Base-by-base conservation (phyloP, 352 stramenopile genomes). In the Globisporangium barbulae region DNA sequence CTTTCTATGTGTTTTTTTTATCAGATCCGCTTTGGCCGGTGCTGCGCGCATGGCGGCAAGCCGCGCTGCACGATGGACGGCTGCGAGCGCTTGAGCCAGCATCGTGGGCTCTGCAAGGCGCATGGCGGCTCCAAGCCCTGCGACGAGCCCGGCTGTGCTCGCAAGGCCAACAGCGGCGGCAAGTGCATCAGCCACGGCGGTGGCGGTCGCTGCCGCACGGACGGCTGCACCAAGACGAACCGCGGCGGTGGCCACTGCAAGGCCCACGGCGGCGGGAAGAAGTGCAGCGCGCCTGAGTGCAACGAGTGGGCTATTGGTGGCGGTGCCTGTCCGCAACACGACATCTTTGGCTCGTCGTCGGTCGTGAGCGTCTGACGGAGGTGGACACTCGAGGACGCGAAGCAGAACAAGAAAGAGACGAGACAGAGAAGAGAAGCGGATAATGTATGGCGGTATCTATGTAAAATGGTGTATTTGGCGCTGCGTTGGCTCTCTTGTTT, bases 161-260 rank as follows among this genome's bases (percentile, higher is more conserved):
- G 85, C 41, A 85, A 87, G 39, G 84, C 84, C 53, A 92, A 88
- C 55, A 89, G 80, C 49, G 82, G 84, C n/a, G 88, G 88, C 13
- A 78, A 76, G 56, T 96, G 88, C 62, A 94, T 93, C 63, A 77
- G 75, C 28, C 88, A 96, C 56, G 88, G 88, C 45, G 86, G 86
- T 19, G 87, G 88, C 25, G 76, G 81, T 0, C 73, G 73, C 21
- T 95, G 86, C 70, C 85, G 85, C 64, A 76, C 73, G 0, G 74
- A 90, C 6, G 79, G 69, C 5, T 95, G 86, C 56, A 60, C 73
- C 13, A 91, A 91, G 64, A 85, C 83, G n/a, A 89, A 91, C 56
- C 83, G 85, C 21, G 85, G 85, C 12, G 85, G 85, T 41, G 84
- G 84, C 28, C 85, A 82, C 63, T 94, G 85, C 71, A 92, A 92